phyloP scores from a whole-genome alignment of 2,329 filamentous ascomycete species.

The Camptophora hylomeconis region DNA sequence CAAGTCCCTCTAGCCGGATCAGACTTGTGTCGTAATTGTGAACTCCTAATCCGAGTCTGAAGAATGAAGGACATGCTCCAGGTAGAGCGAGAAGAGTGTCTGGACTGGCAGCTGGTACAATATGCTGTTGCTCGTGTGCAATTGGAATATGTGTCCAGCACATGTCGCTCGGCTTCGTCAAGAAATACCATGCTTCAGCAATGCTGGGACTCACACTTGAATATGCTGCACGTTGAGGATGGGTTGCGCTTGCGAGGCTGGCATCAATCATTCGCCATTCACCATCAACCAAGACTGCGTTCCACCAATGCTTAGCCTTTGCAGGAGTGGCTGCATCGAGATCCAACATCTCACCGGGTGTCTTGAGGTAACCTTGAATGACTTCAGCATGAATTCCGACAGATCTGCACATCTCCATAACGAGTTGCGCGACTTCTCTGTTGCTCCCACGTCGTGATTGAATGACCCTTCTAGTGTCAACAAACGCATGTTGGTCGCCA shows the following conservation, averaged over 20 bases:
- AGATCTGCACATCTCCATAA: conserved; percentile 85
- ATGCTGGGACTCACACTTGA: conserved; percentile 55
- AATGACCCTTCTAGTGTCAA: conserved; percentile 74
- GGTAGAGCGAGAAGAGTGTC: conserved; percentile 79
- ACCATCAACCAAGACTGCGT: conserved; percentile 78
- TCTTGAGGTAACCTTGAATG: conserved; percentile 80
- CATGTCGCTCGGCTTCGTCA: conserved; percentile 73
- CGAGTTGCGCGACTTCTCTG: conserved; percentile 76
- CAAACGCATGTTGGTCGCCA: conserved; percentile 16
- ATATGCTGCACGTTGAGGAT: conserved; percentile 66
- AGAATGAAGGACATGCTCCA: conserved; percentile 74
- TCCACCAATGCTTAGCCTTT: conserved; percentile 94
- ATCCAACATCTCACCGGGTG: conserved; percentile 71
- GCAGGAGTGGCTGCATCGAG: conserved; percentile 58
- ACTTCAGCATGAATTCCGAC: conserved; percentile 81
- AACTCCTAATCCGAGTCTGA: conserved; percentile 68
- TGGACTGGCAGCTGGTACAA: conserved; percentile 75
- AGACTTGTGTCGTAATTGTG: conserved; percentile 83
- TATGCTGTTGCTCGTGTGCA: conserved; percentile 76
- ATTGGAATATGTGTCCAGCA: conserved; percentile 95
- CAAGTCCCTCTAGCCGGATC: conserved; percentile 74
- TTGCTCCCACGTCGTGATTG: conserved; percentile 72
- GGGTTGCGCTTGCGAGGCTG: conserved; percentile 79
- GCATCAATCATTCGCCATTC: conserved; percentile 97
- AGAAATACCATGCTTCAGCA: conserved; percentile 86